Percentiles rank a stretch among this genome's conserved stretches.
These are phyloP conservation scores for Cantharellus anzutake DNA, from an alignment of 768 basidiomycete species.

Conservation along the genomic window DNA sequence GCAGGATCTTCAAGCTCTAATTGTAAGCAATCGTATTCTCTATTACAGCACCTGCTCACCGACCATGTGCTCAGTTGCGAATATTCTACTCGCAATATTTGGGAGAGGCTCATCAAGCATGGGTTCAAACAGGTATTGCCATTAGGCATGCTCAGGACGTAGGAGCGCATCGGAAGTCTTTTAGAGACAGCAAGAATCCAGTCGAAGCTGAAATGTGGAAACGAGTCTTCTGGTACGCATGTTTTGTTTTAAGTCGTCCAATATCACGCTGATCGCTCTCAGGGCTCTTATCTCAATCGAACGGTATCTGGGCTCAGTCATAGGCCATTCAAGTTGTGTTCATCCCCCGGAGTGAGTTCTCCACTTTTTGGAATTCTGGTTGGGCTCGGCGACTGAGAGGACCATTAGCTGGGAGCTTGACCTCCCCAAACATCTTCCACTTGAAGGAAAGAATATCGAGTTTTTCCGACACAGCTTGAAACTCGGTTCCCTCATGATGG, in stretches of 20 bases:
- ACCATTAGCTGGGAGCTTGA: neutral
- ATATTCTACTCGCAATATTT: neutral
- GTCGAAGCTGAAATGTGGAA: neutral
- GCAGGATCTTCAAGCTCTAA: too few relatives aligned
- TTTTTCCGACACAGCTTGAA: too few relatives aligned
- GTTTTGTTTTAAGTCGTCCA: neutral
- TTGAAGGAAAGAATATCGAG: too few relatives aligned
- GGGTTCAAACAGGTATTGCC: neutral
- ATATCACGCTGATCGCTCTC: neutral
- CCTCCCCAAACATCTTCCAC: neutral
- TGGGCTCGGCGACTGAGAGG: neutral
- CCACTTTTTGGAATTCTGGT: neutral
- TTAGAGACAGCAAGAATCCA: neutral
- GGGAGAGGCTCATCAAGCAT: neutral
- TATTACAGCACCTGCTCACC: neutral
- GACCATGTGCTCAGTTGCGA: neutral
- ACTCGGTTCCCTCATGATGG: neutral
- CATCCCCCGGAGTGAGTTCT: neutral
- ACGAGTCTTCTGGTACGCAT: neutral
- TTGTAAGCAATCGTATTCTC: too few relatives aligned
- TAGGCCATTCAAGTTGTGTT: neutral
- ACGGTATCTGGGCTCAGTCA: neutral
- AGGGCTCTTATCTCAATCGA: neutral
- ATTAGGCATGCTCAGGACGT: neutral
- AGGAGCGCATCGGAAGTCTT: neutral